A percentile compares a stretch with the other conserved stretches of the same genome.
Conservation (phyloP, 495 filamentous ascomycete species). For the Niebla homalea region DNA sequence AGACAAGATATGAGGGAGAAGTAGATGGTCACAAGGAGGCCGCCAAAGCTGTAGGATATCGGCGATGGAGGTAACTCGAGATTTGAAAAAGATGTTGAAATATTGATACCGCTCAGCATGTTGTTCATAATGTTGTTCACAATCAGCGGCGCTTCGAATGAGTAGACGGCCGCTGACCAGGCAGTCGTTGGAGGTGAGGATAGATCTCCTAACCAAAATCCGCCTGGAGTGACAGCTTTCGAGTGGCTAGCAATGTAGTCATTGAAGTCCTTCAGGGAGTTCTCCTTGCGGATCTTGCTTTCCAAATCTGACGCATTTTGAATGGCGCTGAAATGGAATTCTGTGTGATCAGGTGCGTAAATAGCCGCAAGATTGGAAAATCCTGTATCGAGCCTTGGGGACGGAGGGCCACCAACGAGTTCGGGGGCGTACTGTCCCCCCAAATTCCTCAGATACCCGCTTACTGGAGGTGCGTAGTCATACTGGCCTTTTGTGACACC, state of each 20-base stretch:
- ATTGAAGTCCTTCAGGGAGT: constrained; percentile 51
- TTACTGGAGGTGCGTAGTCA: constrained; percentile 3
- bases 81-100: constrained; percentile 47
- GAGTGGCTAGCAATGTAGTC: constrained; percentile 43
- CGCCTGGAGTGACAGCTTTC: constrained; percentile 52
- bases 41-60: constrained; percentile 37
- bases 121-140: constrained; percentile 56
- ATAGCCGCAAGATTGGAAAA: constrained; percentile 27
- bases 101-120: constrained; percentile 45
- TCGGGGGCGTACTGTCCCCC: background rate
- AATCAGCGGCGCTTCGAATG: constrained; percentile 39
- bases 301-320: background rate
- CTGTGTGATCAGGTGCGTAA: constrained; percentile 14
- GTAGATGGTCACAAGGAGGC: constrained; percentile 65
- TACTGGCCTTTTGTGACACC: constrained; percentile 24
- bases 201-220: constrained; percentile 51
- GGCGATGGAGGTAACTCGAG: constrained; percentile 56
- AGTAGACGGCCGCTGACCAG: constrained; percentile 35
- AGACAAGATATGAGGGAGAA: constrained; percentile 56
- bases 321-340: background rate
- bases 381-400: constrained; percentile 26
- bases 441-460: background rate
- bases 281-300: constrained; percentile 38
- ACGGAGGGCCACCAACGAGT: constrained; percentile 43
- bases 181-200: constrained; percentile 40